Evolutionary conservation across 257 asterid species (phyloP).

Genomic region (Petunia secreta): DNA sequence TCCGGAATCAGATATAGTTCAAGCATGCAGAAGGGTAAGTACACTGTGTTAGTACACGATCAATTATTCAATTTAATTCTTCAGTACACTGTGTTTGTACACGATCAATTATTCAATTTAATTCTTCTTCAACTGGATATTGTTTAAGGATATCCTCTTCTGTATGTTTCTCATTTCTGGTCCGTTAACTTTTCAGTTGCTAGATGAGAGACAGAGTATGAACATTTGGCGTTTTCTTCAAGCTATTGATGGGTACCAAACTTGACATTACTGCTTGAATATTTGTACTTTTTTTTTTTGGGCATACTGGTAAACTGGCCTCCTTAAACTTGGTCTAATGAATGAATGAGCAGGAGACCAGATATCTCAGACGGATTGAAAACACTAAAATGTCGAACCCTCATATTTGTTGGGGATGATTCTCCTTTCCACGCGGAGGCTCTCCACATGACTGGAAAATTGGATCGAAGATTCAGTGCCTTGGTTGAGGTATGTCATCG

Average conservation of each 20-base stretch:
- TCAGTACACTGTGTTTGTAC: slow-evolving; percentile 37
- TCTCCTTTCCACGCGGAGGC: slow-evolving; percentile 83
- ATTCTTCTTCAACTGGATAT: neutral
- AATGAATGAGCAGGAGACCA: slow-evolving; percentile 68
- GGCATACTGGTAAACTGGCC: slow-evolving; percentile 14
- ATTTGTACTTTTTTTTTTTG: slow-evolving; percentile 18
- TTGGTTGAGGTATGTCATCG: slow-evolving; percentile 76
- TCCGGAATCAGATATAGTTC: slow-evolving; percentile 87
- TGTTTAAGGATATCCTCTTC: neutral
- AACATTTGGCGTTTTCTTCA: slow-evolving; percentile 82
- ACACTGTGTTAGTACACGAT: slow-evolving; percentile 23
- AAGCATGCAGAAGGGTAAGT: slow-evolving; percentile 94
- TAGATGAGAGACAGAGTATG: slow-evolving; percentile 84
- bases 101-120: neutral
- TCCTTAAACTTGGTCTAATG: slow-evolving; percentile 26
- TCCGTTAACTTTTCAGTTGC: slow-evolving; percentile 54
- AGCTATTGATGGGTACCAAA: slow-evolving; percentile 67
- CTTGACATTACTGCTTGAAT: slow-evolving; percentile 9
- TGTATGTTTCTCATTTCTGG: slow-evolving; percentile 9
- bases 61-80: neutral
- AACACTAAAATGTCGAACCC: slow-evolving; percentile 71
- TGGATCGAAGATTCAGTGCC: slow-evolving; percentile 83
- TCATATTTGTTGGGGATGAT: slow-evolving; percentile 81
- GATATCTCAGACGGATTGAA: slow-evolving; percentile 71
- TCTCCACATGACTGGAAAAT: slow-evolving; percentile 66